Evolutionary conservation across 2,329 filamentous ascomycete species (phyloP), one percentile per base, ranked within the genome.

Genomic region (Penicillium sp.): DNA sequence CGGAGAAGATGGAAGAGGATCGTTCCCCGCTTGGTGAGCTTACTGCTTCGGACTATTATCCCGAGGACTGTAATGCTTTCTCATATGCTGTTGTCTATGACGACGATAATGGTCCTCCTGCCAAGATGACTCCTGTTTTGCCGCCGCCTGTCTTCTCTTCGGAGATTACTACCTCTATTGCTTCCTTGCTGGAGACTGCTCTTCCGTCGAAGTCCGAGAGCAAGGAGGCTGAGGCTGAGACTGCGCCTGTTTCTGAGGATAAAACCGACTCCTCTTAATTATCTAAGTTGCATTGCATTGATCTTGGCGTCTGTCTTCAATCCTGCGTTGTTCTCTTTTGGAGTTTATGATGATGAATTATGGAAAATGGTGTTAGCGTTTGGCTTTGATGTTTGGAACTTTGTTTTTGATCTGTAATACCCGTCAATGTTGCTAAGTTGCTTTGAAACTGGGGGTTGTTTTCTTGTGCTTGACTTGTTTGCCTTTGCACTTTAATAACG

Each of bases 11-110:
- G 19, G 79, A 88, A 25, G 87, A 90, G 67, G 84, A 88, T 67
- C 84, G 89, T 25, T 78, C 81, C 5, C 88, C 89, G 0, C 78
- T 92, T 1, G 84, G 83, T 9, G 88, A 91, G 69, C 83, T 92
- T 67, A 82, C 87, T 53, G 83, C 84, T 2, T 78, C 84, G 21
- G 87, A 91, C 49, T 92, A 86, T 68, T 91, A 88, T 66, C 81
- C 85, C 3, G 80, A 85, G 16, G 88, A 85, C 4, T 88, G 85
- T 60, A 85, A 90, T 68, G 84, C 83, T 60, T 78, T 81, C 1
- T 86, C 84, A 0, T 80, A 88, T 31, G 77, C 89, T 47, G 74
- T 90, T 14, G 75, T 91, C 1, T 81, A 84, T n/a, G 86, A 78
- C 8, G 86, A 89, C 37, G 50, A 53, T 21, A 31, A 46, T 47